phyloP scores from a whole-genome alignment of 2,329 filamentous ascomycete genomes.

The Exophiala bonariae region DNA sequence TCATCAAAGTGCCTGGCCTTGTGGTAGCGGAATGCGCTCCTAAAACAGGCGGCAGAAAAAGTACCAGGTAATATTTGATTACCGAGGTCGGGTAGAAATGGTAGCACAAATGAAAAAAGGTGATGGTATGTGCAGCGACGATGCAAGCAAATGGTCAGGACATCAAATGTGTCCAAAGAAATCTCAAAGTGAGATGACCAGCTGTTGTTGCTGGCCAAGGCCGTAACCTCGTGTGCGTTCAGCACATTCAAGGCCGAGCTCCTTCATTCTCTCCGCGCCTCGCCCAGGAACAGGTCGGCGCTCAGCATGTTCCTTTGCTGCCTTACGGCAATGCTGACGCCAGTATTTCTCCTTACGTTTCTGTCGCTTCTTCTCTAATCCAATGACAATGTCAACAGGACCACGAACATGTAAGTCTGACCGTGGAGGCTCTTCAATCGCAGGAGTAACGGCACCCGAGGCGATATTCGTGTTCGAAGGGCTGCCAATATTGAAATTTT shows the following conservation, averaged over 20 bases:
- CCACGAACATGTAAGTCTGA: slow-evolving; percentile 72
- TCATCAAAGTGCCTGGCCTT: no score
- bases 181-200: slow-evolving; percentile 69
- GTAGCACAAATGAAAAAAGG: slow-evolving; percentile 14
- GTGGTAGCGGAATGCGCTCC: no score
- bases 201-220: slow-evolving; percentile 52
- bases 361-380: slow-evolving; percentile 89
- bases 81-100: no score
- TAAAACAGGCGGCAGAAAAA: no score
- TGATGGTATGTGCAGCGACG: slow-evolving; percentile 7
- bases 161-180: not conserved
- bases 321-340: slow-evolving; percentile 84
- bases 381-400: slow-evolving; percentile 97
- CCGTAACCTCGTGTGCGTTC: slow-evolving; percentile 73
- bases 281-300: slow-evolving; percentile 75
- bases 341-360: slow-evolving; percentile 90
- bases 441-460: slow-evolving; percentile 23
- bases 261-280: slow-evolving; percentile 89
- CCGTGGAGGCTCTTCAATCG: slow-evolving; percentile 26
- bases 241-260: slow-evolving; percentile 85
- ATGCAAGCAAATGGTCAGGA: no score
- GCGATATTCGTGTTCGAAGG: slow-evolving; percentile 30
- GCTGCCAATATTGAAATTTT: slow-evolving; percentile 36
- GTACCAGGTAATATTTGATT: no score
- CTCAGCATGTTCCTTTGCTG: slow-evolving; percentile 66